Conservation (phyloP, 73 alveolate genomes). For the Paramecium sexaurelia region DNA sequence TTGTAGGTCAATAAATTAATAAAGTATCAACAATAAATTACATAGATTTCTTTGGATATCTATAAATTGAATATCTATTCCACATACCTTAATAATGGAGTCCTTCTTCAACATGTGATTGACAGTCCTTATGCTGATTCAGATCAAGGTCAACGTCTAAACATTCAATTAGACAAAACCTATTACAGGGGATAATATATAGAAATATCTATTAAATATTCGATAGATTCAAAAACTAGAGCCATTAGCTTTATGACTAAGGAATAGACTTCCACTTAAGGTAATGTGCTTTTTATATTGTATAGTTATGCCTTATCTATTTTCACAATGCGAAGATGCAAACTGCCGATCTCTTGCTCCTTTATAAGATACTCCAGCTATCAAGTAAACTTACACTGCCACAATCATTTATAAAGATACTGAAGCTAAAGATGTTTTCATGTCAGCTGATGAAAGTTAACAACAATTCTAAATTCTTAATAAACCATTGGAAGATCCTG, state of each 20-base stretch:
- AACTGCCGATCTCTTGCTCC: slow-evolving; percentile 91
- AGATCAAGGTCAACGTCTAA: slow-evolving; percentile 28
- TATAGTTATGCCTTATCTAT: slow-evolving; percentile 80
- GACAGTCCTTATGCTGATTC: slow-evolving; percentile 31
- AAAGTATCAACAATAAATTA: background rate
- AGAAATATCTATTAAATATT: background rate
- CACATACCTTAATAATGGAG: background rate
- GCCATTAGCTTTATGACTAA: slow-evolving; percentile 16
- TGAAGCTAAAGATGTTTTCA: slow-evolving; percentile 65
- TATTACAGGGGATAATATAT: background rate
- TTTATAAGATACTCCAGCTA: slow-evolving; percentile 90
- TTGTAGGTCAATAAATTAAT: background rate
- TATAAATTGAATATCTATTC: background rate
- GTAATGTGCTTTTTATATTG: background rate
- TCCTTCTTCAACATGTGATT: background rate
- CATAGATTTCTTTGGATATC: slow-evolving; percentile 44
- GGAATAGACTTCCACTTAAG: slow-evolving; percentile 36
- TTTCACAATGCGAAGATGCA: slow-evolving; percentile 89
- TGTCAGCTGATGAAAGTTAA: slow-evolving; percentile 70
- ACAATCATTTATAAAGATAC: slow-evolving; percentile 60
- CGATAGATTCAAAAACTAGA: background rate
- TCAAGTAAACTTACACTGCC: slow-evolving; percentile 83
- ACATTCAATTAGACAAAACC: background rate
- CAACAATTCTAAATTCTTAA: background rate
- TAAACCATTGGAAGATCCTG: background rate